phyloP scores from a whole-genome alignment of 306 rosid species.

The Erythrophleum fordii region DNA sequence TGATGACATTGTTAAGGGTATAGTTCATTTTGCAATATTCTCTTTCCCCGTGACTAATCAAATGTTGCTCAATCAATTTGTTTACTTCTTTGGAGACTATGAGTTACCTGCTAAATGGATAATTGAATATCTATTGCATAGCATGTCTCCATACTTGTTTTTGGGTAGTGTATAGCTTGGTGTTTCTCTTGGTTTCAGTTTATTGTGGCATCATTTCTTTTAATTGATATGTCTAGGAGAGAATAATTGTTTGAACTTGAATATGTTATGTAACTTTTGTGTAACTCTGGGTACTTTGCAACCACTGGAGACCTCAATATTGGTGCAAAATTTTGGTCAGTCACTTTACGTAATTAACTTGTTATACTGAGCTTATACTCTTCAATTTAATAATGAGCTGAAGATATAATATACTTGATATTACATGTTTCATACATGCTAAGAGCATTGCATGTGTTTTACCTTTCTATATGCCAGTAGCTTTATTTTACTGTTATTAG shows the following conservation, averaged over 20 bases:
- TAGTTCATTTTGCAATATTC: slow-evolving; percentile 27
- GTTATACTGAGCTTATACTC: slow-evolving; percentile 13
- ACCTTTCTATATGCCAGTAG: slow-evolving; percentile 33
- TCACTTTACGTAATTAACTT: slow-evolving; percentile 12
- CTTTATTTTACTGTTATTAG: slow-evolving; percentile 5
- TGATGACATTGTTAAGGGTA: slow-evolving; percentile 95
- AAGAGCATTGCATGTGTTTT: slow-evolving; percentile 21
- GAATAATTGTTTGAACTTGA: slow-evolving; percentile 18
- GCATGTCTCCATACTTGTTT: slow-evolving; percentile 10
- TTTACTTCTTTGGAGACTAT: background rate
- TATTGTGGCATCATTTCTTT: slow-evolving; percentile 2
- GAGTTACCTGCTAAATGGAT: background rate
- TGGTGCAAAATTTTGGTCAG: background rate
- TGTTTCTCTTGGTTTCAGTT: slow-evolving; percentile 13
- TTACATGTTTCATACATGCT: slow-evolving; percentile 2
- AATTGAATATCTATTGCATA: slow-evolving; percentile 5
- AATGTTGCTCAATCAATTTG: slow-evolving; percentile 13
- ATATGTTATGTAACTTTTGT: background rate
- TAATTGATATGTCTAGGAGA: slow-evolving; percentile 4
- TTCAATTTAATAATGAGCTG: background rate
- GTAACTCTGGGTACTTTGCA: background rate
- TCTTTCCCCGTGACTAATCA: slow-evolving; percentile 28
- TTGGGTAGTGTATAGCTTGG: slow-evolving; percentile 1
- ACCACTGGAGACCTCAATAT: background rate
- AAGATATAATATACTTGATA: background rate